Conservation (phyloP, 306 rosid genomes). For the Dalbergia cochinchinensis region DNA sequence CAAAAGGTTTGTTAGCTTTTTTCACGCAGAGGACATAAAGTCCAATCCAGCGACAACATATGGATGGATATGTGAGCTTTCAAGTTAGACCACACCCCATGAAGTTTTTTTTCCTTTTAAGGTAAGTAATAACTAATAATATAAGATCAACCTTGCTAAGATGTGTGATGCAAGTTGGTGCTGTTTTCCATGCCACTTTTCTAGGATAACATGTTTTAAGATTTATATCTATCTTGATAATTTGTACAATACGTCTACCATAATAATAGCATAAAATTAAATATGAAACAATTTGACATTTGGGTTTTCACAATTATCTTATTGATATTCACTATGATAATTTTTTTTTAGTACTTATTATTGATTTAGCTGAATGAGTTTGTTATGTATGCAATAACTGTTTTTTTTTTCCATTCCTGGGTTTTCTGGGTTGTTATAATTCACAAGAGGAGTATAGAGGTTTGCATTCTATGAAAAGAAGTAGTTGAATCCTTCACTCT, state of each 20-base stretch:
- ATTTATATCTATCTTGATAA: conserved; percentile 18
- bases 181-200: neutral
- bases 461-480: conserved; percentile 6
- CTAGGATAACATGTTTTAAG: neutral
- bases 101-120: conserved; percentile 5
- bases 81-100: neutral
- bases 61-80: neutral
- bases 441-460: neutral
- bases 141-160: neutral
- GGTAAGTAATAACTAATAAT: conserved; percentile 6
- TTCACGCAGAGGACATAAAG: neutral
- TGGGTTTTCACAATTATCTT: neutral
- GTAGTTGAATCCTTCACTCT: neutral
- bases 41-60: conserved; percentile 20
- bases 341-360: neutral
- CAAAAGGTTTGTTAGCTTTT: conserved; percentile 20
- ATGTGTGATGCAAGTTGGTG: neutral
- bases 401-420: neutral
- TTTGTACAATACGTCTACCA: neutral
- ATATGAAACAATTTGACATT: neutral
- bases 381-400: neutral
- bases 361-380: conserved; percentile 16
- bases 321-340: neutral
- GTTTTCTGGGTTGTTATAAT: conserved; percentile 27
- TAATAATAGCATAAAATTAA: neutral